Base-by-base conservation (phyloP, 202 grass and related monocot species). In the Thinopyrum obtusiflorum region DNA sequence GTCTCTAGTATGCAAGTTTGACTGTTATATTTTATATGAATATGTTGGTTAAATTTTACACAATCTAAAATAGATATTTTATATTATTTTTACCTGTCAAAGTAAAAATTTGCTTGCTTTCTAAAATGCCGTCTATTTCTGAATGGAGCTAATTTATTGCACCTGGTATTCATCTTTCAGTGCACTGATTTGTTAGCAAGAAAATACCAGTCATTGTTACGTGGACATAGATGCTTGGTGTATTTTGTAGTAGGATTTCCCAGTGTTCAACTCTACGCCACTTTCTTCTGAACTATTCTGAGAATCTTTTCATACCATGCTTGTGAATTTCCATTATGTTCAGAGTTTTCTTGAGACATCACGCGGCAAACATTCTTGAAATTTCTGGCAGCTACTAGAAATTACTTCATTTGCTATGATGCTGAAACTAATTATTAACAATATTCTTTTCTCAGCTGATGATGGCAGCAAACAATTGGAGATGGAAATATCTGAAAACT, bases 381-480 rank as follows among this genome's bases (percentile, higher is more conserved):
- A 63, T 78, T 68, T 49, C 44, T 11, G 4, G 9, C 18, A 71
- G 42, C 44, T 68, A 51, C 11, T 40, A 60, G 73, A 62, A 79
- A 6, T 75, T 49, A 72, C 18, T 79, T 79, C 4, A 11, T 42
- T 85, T 80, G 17, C 18, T 60, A 27, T 51, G 72, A 6, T 26
- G 49, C n/a, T 37, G 39, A 5, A 33, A 47, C 4, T 3, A 55
- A 37, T 0, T 29, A 29, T 59, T 49, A 77, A 53, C 27, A 35
- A 11, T 80, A 27, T 9, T 86, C 21, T 68, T 79, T 87, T 85
- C 15, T 87, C 81, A 86, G 61, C 61, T 78, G 86, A 78, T 87
- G 61, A 81, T 83, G 53, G 39, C 18, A 61, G 61, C 36, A 68
- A 90, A 81, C 77, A 83, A 23, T 59, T 24, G 9, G 39, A 85